Base-by-base conservation (phyloP, 768 basidiomycete species). In the Lactarius hatsudake region DNA sequence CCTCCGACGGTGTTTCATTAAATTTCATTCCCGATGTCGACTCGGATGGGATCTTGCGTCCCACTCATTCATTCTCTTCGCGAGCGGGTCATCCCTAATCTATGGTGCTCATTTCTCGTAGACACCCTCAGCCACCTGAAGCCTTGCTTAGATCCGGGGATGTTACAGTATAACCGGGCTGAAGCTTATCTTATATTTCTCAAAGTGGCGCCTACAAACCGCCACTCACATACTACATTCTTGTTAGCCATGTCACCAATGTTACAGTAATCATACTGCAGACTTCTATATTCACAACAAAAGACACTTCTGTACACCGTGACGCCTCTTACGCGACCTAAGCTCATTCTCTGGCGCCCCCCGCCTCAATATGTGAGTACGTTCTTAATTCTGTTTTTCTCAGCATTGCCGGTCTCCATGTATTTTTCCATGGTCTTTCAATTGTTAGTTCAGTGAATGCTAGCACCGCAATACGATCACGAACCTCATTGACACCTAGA, bases 401-500 rank as follows among this genome's bases (percentile, higher is more conserved):
- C 57, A 7, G 51, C n/a, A n/a, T 6, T n/a, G 1, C 36, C 51
- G 6, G 63, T 42, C 28, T 36, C 59, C 63, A 69, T 8, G 40
- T 18, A 48, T 10, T 69, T 51, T 43, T 69, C 70, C 70, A 71
- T 59, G 2, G 62, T 20, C 70, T 71, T 28, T 20, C 32, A 60
- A 54, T 42, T 10, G 4, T 69, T 32, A 69, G 32, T 48, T 8
- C 15, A 9, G 23, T 53, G 23, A 53, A 32, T 43, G 53, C 17
- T 48, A 26, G 17, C 30, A 40, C 30, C 13, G 28, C 42, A 30
- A 9, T 13, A 20, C 23, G 30, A 40, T 18, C n/a, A 62, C 62
- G 18, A 23, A 71, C 87, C 81, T 84, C 77, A 68, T 87, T 87
- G 30, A 84, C 79, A 0, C 69, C 51, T 40, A 87, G 66, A 73